These are phyloP conservation scores for Helicocarpus griseus DNA, from an alignment of 2,329 filamentous ascomycete genomes.

Conservation along the genomic window DNA sequence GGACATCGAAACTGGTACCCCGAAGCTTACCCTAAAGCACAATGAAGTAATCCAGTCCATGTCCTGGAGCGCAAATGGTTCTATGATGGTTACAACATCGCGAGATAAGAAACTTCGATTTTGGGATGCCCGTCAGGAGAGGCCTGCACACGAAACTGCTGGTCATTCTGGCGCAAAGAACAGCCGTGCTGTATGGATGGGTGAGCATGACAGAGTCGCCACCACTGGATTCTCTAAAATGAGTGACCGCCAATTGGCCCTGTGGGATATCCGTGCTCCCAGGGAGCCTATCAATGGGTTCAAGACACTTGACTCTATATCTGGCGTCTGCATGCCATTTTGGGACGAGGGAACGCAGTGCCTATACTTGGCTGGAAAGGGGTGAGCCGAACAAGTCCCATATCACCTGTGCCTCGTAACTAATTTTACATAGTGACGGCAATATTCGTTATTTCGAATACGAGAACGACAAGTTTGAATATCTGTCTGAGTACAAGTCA, in stretches of 20 bases:
- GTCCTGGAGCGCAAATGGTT: slow-evolving; percentile 88
- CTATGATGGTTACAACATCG: slow-evolving; percentile 80
- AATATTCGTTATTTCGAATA: slow-evolving; percentile 99
- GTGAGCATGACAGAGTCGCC: slow-evolving; percentile 89
- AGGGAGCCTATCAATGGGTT: slow-evolving; percentile 81
- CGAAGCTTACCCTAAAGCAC: slow-evolving; percentile 70
- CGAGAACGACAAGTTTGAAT: slow-evolving; percentile 97
- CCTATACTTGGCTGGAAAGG: slow-evolving; percentile 93
- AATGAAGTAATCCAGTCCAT: slow-evolving; percentile 89
- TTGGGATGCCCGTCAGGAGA: slow-evolving; percentile 94
- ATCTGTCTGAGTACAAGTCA: slow-evolving; percentile 95
- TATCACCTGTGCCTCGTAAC: neutral
- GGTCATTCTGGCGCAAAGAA: slow-evolving; percentile 95
- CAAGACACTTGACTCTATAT: slow-evolving; percentile 84
- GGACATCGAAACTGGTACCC: slow-evolving; percentile 74
- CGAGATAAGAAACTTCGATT: slow-evolving; percentile 96
- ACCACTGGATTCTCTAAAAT: slow-evolving; percentile 97
- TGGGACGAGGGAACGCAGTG: slow-evolving; percentile 97
- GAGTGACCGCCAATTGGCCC: slow-evolving; percentile 91
- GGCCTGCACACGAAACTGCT: slow-evolving; percentile 68
- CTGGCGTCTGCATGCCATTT: slow-evolving; percentile 98
- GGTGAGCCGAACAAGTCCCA: slow-evolving; percentile 50
- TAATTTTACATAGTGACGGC: slow-evolving; percentile 57
- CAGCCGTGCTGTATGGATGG: slow-evolving; percentile 93
- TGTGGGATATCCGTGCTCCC: slow-evolving; percentile 84